Conservation (phyloP, 306 rosid species). For the Vigna radiata region DNA sequence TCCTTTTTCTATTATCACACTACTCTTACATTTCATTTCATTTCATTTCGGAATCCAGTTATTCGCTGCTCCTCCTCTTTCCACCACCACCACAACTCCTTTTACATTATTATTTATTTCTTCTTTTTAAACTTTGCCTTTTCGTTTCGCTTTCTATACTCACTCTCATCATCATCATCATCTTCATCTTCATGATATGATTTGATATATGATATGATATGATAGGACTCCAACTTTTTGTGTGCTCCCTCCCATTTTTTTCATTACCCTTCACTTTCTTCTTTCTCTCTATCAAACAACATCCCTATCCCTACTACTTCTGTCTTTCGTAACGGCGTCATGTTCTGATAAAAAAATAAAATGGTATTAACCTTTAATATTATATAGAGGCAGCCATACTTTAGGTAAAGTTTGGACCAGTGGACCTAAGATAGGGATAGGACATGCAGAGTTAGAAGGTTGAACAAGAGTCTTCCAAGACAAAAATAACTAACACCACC, state of each 20-base stretch:
- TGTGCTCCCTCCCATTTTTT: conserved; percentile 11
- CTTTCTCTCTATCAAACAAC: conserved; percentile 2
- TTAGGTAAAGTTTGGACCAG: not conserved
- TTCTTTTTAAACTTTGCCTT: not conserved
- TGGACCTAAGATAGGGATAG: not conserved
- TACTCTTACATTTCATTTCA: no score
- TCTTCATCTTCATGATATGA: no score
- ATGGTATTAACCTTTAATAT: no score
- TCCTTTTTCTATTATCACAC: no score
- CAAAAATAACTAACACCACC: no score
- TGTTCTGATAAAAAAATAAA: no score
- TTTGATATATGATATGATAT: not conserved
- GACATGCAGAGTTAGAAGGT: not conserved
- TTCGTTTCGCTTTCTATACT: conserved; percentile 26
- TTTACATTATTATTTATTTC: not conserved
- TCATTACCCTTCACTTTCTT: conserved; percentile 6
- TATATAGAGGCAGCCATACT: no score
- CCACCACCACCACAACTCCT: conserved; percentile 31
- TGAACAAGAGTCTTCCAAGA: not conserved
- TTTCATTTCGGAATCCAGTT: not conserved
- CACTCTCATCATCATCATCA: conserved; percentile 19
- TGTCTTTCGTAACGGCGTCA: not conserved
- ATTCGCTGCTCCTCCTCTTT: not conserved
- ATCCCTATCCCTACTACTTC: not conserved
- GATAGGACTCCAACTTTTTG: conserved; percentile 46